These are phyloP conservation scores for Teratosphaeria epicoccoides DNA, from an alignment of 2,329 filamentous ascomycete species.

Conservation along the genomic window DNA sequence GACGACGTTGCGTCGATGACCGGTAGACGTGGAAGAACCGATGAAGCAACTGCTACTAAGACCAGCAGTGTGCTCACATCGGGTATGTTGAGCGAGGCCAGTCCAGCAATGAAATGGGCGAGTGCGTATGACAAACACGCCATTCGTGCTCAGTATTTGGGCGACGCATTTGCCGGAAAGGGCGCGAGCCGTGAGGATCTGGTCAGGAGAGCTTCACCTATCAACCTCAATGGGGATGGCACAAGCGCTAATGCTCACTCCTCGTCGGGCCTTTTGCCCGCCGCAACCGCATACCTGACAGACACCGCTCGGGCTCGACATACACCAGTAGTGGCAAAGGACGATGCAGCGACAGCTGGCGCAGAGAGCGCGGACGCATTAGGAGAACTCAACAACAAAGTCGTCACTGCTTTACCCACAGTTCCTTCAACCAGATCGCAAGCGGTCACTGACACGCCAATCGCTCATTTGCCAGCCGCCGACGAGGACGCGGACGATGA, in stretches of 20 bases:
- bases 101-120: conserved; percentile 93
- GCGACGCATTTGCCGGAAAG: conserved; percentile 56
- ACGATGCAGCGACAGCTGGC: background rate
- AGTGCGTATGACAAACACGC: conserved; percentile 86
- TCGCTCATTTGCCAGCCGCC: conserved; percentile 2
- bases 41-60: conserved; percentile 52
- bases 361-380: background rate
- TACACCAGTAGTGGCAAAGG: conserved; percentile 32
- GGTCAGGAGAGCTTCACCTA: conserved; percentile 14
- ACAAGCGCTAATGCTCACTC: conserved; percentile 5
- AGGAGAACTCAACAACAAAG: background rate
- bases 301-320: conserved; percentile 17
- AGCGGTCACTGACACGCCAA: conserved; percentile 3
- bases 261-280: conserved; percentile 6
- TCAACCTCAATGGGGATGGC: conserved; percentile 17
- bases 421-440: background rate
- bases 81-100: conserved; percentile 79
- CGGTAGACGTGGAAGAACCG: conserved; percentile 44
- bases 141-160: conserved; percentile 74
- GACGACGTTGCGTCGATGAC: conserved; percentile 38
- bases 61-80: conserved; percentile 85
- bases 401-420: conserved; percentile 3
- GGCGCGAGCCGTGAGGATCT: conserved; percentile 20
- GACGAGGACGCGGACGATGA: conserved; percentile 5
- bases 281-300: conserved; percentile 5